phyloP scores from a whole-genome alignment of 176 grass and related monocot genomes.

The Oryza glaberrima region DNA sequence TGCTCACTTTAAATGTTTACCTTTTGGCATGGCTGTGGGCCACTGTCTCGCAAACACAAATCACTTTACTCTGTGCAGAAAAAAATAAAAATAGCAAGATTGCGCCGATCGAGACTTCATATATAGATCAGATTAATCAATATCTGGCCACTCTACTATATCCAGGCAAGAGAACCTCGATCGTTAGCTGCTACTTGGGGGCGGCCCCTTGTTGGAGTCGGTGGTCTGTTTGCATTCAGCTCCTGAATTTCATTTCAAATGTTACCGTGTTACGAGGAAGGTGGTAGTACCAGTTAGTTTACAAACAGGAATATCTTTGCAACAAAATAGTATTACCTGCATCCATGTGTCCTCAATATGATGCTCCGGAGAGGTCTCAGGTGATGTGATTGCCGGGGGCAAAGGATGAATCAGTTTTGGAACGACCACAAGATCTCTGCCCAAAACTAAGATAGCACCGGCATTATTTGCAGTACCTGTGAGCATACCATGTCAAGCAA shows the following conservation, averaged over 20 bases:
- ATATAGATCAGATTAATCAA: constrained; percentile 48
- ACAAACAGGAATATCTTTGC: background rate
- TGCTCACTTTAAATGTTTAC: constrained; percentile 37
- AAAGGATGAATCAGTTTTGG: constrained; percentile 99
- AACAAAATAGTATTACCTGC: constrained; percentile 65
- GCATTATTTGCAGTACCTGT: constrained; percentile 99
- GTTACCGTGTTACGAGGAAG: background rate
- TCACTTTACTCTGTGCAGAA: constrained; percentile 12
- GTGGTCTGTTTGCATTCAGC: constrained; percentile 97
- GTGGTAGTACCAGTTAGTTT: constrained; percentile 17
- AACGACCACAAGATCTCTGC: constrained; percentile 98
- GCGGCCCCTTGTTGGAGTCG: constrained; percentile 94
- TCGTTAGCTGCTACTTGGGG: constrained; percentile 78
- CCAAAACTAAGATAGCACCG: constrained; percentile 95
- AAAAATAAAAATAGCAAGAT: constrained; percentile 41
- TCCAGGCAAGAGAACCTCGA: constrained; percentile 94
- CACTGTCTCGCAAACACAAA: constrained; percentile 35
- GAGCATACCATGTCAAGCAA: constrained; percentile 36
- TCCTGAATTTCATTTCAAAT: constrained; percentile 57
- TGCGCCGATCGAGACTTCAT: constrained; percentile 35
- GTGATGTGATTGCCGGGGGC: constrained; percentile 88
- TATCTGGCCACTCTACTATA: constrained; percentile 59
- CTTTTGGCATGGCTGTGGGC: constrained; percentile 20
- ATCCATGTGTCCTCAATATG: constrained; percentile 99
- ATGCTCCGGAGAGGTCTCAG: constrained; percentile 86